Evolutionary conservation across 305 asterid species (phyloP).

Genomic region (Coffea humblotiana): DNA sequence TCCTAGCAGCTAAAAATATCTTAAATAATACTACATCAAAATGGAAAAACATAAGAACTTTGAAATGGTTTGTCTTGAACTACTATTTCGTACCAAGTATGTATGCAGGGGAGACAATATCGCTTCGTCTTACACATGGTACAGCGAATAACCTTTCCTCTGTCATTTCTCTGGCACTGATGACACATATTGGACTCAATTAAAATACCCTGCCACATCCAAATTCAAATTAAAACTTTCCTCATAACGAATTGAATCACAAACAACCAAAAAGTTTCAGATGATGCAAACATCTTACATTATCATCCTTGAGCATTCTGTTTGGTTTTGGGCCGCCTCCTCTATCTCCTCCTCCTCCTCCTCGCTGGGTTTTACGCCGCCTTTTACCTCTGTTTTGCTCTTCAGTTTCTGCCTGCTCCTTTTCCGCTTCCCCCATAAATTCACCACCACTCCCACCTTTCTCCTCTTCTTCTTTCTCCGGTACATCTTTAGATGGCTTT

Average conservation of each 20-base stretch:
- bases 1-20: neutral
- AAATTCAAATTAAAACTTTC: neutral
- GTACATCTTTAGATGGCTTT: neutral
- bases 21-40: too few species aligned
- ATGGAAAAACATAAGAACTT: too few species aligned
- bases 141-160: conserved; percentile 58
- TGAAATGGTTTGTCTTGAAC: too few species aligned
- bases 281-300: conserved; percentile 12
- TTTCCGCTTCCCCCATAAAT: neutral
- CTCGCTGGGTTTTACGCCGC: too few species aligned
- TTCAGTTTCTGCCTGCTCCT: neutral
- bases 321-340: neutral
- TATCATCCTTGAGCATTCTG: neutral
- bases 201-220: conserved; percentile 36
- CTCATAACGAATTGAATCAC: too few species aligned
- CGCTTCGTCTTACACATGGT: conserved; percentile 44
- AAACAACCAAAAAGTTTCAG: neutral
- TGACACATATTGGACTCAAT: conserved; percentile 57
- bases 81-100: conserved; percentile 38
- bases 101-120: conserved; percentile 53
- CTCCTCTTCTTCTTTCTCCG: neutral
- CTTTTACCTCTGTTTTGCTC: neutral
- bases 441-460: neutral
- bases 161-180: conserved; percentile 64
- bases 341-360: conserved; percentile 9